These are phyloP conservation scores for Biscogniauxia mediterranea DNA, from an alignment of 2,329 filamentous ascomycete genomes.

Conservation along the genomic window DNA sequence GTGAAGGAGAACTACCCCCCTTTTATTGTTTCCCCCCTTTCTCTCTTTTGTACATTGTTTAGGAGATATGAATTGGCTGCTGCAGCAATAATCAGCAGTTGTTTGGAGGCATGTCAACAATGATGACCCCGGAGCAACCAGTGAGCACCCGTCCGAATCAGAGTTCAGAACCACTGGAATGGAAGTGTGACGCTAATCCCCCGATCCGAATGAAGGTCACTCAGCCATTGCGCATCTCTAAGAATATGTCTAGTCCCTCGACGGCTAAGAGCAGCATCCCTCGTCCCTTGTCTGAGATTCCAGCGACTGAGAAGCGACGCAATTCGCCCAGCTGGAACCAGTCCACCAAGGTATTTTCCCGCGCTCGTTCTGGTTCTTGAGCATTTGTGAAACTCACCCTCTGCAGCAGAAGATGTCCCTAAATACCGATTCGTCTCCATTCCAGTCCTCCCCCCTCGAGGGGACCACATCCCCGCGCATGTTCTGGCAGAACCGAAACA, in stretches of 20 bases:
- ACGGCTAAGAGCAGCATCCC: slow-evolving; percentile 63
- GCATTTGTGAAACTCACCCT: slow-evolving; percentile 21
- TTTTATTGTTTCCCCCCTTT: slow-evolving; percentile 4
- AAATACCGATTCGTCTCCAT: slow-evolving; percentile 75
- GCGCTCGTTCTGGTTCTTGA: slow-evolving; percentile 9
- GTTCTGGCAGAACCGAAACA: slow-evolving; percentile 84
- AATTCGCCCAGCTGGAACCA: slow-evolving; percentile 94
- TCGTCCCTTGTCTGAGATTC: slow-evolving; percentile 85
- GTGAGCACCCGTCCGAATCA: slow-evolving; percentile 19
- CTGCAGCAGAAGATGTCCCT: slow-evolving; percentile 61
- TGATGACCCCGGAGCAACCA: slow-evolving; percentile 32
- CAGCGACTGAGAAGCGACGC: slow-evolving; percentile 77
- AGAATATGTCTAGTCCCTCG: slow-evolving; percentile 58
- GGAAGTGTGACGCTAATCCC: slow-evolving; percentile 5
- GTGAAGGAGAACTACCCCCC: not conserved
- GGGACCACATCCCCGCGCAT: slow-evolving; percentile 71
- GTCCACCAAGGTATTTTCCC: slow-evolving; percentile 59
- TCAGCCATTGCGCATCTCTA: slow-evolving; percentile 77
- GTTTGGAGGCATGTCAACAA: slow-evolving; percentile 21
- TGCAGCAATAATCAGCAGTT: slow-evolving; percentile 19
- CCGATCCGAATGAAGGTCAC: slow-evolving; percentile 26
- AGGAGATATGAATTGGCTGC: slow-evolving; percentile 26
- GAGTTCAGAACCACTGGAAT: not conserved
- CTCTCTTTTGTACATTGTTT: slow-evolving; percentile 14
- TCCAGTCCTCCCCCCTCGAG: slow-evolving; percentile 78